Evolutionary conservation across 257 asterid genomes (phyloP).

Genomic region (Solanum medicagineum): DNA sequence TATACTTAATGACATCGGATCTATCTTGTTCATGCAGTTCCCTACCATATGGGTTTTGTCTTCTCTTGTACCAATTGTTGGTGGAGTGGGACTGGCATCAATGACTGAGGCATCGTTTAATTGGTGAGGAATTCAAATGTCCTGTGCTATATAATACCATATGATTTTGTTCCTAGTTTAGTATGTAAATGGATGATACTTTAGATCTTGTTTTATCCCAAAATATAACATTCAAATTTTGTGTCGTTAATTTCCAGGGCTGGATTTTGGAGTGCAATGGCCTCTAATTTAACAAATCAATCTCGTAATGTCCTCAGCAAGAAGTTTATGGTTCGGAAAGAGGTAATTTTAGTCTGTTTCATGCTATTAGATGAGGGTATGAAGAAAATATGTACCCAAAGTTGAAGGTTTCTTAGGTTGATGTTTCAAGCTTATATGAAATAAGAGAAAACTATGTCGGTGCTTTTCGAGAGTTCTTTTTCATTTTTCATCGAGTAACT

Average conservation of each 20-base stretch:
- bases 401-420: neutral
- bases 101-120: constrained; percentile 84
- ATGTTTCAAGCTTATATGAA: neutral
- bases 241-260: constrained; percentile 32
- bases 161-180: neutral
- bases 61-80: constrained; percentile 86
- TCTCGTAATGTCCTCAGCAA: constrained; percentile 97
- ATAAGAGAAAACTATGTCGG: neutral
- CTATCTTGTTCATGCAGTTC: constrained; percentile 19
- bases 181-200: neutral
- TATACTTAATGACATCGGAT: neutral
- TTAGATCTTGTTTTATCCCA: neutral
- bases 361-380: neutral
- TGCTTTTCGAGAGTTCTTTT: neutral
- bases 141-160: neutral
- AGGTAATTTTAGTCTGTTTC: constrained; percentile 31
- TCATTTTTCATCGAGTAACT: neutral
- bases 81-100: constrained; percentile 92
- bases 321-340: constrained; percentile 83
- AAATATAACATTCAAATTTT: neutral
- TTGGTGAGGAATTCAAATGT: constrained; percentile 36
- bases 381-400: neutral
- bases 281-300: constrained; percentile 91
- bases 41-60: constrained; percentile 77
- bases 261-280: constrained; percentile 99